phyloP scores from a whole-genome alignment of 345 rosid genomes.

The Odontarrhena argentea region DNA sequence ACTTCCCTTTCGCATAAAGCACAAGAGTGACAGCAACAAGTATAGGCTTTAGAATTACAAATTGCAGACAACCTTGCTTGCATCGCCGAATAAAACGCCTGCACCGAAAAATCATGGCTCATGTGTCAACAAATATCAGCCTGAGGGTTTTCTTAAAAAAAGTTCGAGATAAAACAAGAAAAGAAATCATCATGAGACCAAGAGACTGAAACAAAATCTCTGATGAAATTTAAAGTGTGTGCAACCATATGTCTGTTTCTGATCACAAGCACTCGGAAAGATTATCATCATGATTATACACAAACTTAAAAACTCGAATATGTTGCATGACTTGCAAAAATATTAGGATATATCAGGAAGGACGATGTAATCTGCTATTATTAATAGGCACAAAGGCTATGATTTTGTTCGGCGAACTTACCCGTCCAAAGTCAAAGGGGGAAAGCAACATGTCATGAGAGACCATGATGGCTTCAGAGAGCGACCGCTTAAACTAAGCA shows the following conservation, averaged over 20 bases:
- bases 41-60: conserved; percentile 94
- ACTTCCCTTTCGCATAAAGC: conserved; percentile 91
- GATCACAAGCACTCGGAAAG: neutral
- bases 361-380: conserved; percentile 1
- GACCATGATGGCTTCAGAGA: conserved; percentile 72
- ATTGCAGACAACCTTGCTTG: conserved; percentile 99
- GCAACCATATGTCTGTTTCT: conserved; percentile 2
- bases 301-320: neutral
- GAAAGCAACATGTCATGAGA: conserved; percentile 93
- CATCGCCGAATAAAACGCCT: conserved; percentile 96
- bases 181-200: neutral
- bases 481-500: conserved; percentile 86
- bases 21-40: conserved; percentile 83
- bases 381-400: neutral
- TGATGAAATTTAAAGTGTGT: conserved; percentile 3
- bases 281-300: neutral
- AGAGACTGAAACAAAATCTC: conserved; percentile 7
- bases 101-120: conserved; percentile 30
- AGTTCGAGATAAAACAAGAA: neutral
- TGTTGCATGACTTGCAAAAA: conserved; percentile 2
- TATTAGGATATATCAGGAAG: neutral
- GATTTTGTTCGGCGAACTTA: conserved; percentile 43
- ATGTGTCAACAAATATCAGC: conserved; percentile 23
- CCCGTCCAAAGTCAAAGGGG: conserved; percentile 85
- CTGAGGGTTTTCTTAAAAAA: neutral